Evolutionary conservation across 495 filamentous ascomycete species (phyloP).

Genomic region (Hyaloscypha bicolor): DNA sequence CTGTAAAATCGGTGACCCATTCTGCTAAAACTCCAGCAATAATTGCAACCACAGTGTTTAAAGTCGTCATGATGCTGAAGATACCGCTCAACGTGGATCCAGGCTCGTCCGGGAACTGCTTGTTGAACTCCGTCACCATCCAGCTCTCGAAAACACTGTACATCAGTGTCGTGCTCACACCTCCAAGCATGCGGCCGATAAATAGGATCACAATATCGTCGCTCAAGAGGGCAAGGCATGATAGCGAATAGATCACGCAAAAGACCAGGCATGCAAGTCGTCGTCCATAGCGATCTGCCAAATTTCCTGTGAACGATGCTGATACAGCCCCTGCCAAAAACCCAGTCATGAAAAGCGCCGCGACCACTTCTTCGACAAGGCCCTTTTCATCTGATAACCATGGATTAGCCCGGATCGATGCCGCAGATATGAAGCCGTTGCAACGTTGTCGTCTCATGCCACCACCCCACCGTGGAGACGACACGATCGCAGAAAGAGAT

Average conservation of each 20-base stretch:
- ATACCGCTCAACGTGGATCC: conserved; percentile 44
- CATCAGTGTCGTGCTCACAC: conserved; percentile 54
- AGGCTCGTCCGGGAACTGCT: conserved; percentile 34
- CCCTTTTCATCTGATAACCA: conserved; percentile 43
- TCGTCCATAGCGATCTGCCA: conserved; percentile 54
- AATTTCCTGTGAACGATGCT: conserved; percentile 48
- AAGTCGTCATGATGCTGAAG: conserved; percentile 52
- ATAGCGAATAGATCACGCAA: conserved; percentile 51
- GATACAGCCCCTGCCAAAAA: conserved; percentile 52
- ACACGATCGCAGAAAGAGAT: background rate
- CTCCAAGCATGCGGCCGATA: conserved; percentile 52
- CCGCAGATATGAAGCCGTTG: background rate
- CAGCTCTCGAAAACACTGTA: conserved; percentile 60
- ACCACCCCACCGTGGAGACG: background rate
- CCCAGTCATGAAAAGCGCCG: conserved; percentile 52
- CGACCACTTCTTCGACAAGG: conserved; percentile 46
- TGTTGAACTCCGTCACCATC: conserved; percentile 57
- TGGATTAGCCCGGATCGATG: conserved; percentile 5
- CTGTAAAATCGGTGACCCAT: conserved; percentile 40
- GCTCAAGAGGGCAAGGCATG: conserved; percentile 49
- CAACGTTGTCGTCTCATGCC: background rate
- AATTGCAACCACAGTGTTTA: conserved; percentile 56
- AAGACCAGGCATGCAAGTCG: conserved; percentile 49
- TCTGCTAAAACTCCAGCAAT: conserved; percentile 45
- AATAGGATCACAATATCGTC: conserved; percentile 44